These are phyloP conservation scores for Alternaria ventricosa DNA, from an alignment of 2,329 filamentous ascomycete species.

Conservation along the genomic window DNA sequence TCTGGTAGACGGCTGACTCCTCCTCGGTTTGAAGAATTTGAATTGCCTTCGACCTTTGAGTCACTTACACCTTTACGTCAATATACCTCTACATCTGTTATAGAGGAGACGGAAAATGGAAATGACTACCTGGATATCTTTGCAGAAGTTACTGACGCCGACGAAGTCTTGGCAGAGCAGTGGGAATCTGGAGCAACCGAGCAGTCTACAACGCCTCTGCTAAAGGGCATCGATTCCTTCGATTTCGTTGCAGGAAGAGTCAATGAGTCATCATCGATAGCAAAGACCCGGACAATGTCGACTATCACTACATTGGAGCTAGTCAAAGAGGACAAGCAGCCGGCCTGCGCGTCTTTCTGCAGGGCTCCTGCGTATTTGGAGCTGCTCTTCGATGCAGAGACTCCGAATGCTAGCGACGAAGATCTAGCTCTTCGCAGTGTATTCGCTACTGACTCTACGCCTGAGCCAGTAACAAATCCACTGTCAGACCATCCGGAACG, in stretches of 20 bases:
- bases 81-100: not conserved
- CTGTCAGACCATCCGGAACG: too few species aligned
- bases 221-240: not conserved
- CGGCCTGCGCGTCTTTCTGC: not conserved
- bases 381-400: constrained; percentile 6
- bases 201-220: not conserved
- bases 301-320: not conserved
- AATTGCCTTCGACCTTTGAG: not conserved
- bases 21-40: not conserved
- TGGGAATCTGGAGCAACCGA: not conserved
- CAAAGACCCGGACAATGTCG: not conserved
- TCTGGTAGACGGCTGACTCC: not conserved
- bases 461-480: not conserved
- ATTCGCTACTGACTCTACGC: not conserved
- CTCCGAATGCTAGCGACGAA: not conserved
- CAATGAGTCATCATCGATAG: not conserved
- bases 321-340: not conserved
- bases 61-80: not conserved
- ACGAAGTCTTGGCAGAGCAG: not conserved
- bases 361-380: not conserved
- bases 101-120: not conserved
- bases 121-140: not conserved
- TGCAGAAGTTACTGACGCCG: not conserved
- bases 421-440: not conserved
- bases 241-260: not conserved